phyloP scores from a whole-genome alignment of 2,329 filamentous ascomycete species.

The Sporothrix pseudoabietina region DNA sequence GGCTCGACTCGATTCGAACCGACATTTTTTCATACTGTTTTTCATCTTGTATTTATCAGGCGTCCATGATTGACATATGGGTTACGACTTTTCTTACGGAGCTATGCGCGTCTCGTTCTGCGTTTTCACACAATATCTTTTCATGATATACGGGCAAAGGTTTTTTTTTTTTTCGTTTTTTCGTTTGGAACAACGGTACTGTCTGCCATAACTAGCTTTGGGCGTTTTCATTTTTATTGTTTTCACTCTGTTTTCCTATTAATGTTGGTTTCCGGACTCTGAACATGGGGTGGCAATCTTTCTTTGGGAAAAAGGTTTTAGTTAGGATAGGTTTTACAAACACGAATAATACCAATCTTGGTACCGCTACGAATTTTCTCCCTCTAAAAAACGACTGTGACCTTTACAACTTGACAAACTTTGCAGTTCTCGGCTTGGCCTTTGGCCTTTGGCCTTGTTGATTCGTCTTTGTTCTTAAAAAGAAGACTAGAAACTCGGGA shows the following conservation, averaged over 20 bases:
- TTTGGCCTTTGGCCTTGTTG: background rate
- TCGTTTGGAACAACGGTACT: background rate
- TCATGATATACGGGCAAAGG: background rate
- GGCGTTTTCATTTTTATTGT: background rate
- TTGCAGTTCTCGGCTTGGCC: background rate
- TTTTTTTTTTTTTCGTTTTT: background rate
- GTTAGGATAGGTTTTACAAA: slow-evolving; percentile 1
- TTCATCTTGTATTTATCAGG: background rate
- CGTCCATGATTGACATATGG: background rate
- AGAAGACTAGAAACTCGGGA: background rate
- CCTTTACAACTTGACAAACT: background rate
- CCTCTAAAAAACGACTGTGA: background rate
- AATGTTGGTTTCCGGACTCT: background rate
- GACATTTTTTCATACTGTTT: background rate
- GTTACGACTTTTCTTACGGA: background rate
- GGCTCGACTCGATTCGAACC: background rate
- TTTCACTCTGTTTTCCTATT: background rate
- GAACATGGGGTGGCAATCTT: background rate
- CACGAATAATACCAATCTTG: slow-evolving; percentile 12
- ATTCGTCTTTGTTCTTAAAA: background rate
- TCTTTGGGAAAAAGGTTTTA: background rate
- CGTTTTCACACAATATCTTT: too few relatives aligned
- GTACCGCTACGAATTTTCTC: background rate
- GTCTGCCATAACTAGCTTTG: background rate
- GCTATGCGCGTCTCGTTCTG: too few relatives aligned